Conservation (phyloP, 768 basidiomycete species). For the Boletus coccyginus region DNA sequence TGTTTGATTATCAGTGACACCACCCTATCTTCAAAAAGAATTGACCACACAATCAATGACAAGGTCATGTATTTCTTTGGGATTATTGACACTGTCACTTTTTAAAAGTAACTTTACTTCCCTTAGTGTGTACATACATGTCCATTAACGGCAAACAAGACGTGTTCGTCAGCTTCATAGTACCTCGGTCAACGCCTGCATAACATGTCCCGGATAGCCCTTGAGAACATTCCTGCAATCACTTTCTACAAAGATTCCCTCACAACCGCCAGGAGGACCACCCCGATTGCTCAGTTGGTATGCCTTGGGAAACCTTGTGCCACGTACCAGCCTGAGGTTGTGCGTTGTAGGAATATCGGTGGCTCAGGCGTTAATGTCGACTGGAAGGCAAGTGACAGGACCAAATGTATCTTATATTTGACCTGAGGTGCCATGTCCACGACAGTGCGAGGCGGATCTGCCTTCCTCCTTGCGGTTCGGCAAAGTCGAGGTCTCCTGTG, state of each 20-base stretch:
- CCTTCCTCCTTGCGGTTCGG: slow-evolving; percentile 83
- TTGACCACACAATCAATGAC: no score
- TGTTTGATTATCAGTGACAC: no score
- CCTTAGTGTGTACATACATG: background rate
- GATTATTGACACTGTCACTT: no score
- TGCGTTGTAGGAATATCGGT: slow-evolving; percentile 81
- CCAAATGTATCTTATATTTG: background rate
- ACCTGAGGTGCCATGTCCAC: slow-evolving; percentile 7
- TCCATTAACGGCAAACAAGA: slow-evolving; percentile 8
- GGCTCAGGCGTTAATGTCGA: slow-evolving; percentile 78
- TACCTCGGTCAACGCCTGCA: background rate
- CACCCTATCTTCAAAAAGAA: no score
- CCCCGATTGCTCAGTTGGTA: slow-evolving; percentile 71
- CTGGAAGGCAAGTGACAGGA: slow-evolving; percentile 68
- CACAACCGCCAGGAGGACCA: slow-evolving; percentile 65
- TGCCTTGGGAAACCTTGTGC: slow-evolving; percentile 80
- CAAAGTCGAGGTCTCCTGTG: slow-evolving; percentile 81
- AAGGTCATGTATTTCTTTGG: no score
- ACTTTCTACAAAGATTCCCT: slow-evolving; percentile 70
- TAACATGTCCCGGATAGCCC: slow-evolving; percentile 65
- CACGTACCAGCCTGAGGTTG: slow-evolving; percentile 76
- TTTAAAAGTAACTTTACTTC: no score
- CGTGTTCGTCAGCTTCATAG: background rate
- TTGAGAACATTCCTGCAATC: slow-evolving; percentile 69
- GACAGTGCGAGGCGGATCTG: slow-evolving; percentile 85